These are phyloP conservation scores for Sarocladium strictum DNA, from an alignment of 2,329 filamentous ascomycete genomes.

Conservation along the genomic window DNA sequence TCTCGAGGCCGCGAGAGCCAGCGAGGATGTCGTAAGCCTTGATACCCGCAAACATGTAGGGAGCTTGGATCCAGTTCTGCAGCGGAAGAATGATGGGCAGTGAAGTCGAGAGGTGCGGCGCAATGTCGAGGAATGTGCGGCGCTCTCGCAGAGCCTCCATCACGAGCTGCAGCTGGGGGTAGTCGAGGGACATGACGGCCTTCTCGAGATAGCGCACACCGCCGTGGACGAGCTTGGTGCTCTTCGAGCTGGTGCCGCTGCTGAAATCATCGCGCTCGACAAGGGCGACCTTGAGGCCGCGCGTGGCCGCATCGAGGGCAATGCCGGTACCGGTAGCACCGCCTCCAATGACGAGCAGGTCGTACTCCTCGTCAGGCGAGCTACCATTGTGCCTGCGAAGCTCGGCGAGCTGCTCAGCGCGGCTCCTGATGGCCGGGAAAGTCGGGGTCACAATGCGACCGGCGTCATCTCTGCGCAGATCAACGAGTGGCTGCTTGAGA, in stretches of 20 bases:
- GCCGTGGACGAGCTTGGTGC: constrained; percentile 80
- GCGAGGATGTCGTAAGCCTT: constrained; percentile 80
- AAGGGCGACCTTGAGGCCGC: constrained; percentile 72
- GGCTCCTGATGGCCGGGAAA: constrained; percentile 28
- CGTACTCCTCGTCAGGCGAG: constrained; percentile 50
- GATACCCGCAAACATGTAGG: constrained; percentile 64
- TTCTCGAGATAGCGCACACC: constrained; percentile 83
- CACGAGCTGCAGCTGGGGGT: constrained; percentile 74
- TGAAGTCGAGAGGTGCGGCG: constrained; percentile 74
- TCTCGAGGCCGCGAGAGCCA: constrained; percentile 76
- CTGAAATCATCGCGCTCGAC: constrained; percentile 82
- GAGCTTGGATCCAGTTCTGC: constrained; percentile 77
- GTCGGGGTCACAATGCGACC: constrained; percentile 32
- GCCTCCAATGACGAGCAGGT: constrained; percentile 72
- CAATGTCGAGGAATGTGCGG: constrained; percentile 77
- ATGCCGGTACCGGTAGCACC: constrained; percentile 77
- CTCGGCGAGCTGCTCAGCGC: constrained; percentile 33
- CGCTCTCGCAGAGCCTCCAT: constrained; percentile 77
- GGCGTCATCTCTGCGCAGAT: constrained; percentile 27
- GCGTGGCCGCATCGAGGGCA: constrained; percentile 72
- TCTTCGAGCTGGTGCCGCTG: constrained; percentile 77
- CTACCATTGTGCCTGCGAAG: constrained; percentile 26
- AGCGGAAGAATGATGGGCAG: constrained; percentile 79
- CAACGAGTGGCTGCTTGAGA: constrained; percentile 26
- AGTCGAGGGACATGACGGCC: constrained; percentile 79